Percentiles rank a stretch among this genome's conserved stretches.
phyloP scores from a whole-genome alignment of 2,329 filamentous ascomycete genomes.

The Fusarium pseudocircinatum region DNA sequence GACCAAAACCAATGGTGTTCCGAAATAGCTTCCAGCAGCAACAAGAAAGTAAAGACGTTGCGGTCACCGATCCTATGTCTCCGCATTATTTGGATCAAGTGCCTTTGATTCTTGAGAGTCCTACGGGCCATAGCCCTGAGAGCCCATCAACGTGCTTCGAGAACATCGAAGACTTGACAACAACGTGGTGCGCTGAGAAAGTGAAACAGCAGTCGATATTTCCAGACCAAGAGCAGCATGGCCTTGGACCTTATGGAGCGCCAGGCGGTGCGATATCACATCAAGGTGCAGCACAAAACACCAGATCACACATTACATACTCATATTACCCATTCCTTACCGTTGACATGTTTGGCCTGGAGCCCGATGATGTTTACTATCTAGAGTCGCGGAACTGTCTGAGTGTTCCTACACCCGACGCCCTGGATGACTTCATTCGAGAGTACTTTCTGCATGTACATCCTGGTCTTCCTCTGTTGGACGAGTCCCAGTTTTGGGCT shows the following conservation, averaged over 20 bases:
- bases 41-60: rapidly evolving
- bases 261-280: rapidly evolving
- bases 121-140: neutral
- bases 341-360: neutral
- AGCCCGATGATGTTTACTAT: neutral
- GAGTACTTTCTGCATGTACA: slow-evolving; percentile 28
- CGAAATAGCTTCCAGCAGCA: neutral
- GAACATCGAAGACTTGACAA: rapidly evolving
- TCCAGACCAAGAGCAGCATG: rapidly evolving
- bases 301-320: neutral
- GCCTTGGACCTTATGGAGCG: rapidly evolving
- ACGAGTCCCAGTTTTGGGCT: neutral
- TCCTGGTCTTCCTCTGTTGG: slow-evolving; percentile 12
- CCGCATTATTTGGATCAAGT: rapidly evolving
- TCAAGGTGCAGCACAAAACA: neutral
- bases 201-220: rapidly evolving
- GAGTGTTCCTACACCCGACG: rapidly evolving
- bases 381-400: neutral
- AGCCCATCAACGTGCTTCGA: neutral
- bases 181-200: rapidly evolving
- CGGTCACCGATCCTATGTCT: rapidly evolving
- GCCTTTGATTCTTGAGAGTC: neutral
- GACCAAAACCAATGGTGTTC: neutral
- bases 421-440: slow-evolving; percentile 2
- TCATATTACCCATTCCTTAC: neutral